Base-by-base conservation (phyloP, 352 stramenopile species). In the Globisporangium uncinulatum region DNA sequence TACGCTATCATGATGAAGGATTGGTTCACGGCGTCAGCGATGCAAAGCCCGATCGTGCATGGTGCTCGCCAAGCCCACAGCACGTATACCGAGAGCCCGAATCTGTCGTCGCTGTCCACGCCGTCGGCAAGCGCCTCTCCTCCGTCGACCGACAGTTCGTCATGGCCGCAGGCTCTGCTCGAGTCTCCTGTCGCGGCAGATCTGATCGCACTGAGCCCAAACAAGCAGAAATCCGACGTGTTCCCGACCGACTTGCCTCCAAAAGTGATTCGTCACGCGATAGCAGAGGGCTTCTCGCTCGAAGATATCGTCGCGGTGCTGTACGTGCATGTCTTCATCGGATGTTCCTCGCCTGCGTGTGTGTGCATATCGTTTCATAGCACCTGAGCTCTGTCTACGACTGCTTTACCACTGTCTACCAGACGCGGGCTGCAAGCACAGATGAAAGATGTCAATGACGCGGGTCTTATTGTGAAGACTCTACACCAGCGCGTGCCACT, bases 401-500 rank as follows among this genome's bases (percentile, higher is more conserved):
- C 44, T 49, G 61, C 19, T 50, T 21, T 48, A 53, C 10, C 9
- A 54, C 57, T 11, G 7, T 31, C 20, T 9, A 46, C 6, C 36
- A 89, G 79, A 59, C 70, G 79, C 39, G 79, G 76, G 11, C 48
- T 89, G 7, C 61, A 77, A 54, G 79, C 73, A 2, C 70, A 89
- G 48, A 60, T 67, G 20, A 80, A 71, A 54, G 49, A 79, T 6
- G 44, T 74, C 21, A 61, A 66, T 21, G 68, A 89, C 41, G 20
- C 34, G 2, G 63, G 73, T 1, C 24, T 73, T 6, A 73, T 89
- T 1, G 7, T 87, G 3, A 67, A 71, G 11, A 61, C 70, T 29
- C 69, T 89, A 20, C 46, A 70, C 36, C 69, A 71, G 15, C 70
- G 79, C 21, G 56, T 66, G 6, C 76, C 76, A 13, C 60, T 89